phyloP scores from a whole-genome alignment of 2,329 filamentous ascomycete species.

The Pseudocercospora eumusae region DNA sequence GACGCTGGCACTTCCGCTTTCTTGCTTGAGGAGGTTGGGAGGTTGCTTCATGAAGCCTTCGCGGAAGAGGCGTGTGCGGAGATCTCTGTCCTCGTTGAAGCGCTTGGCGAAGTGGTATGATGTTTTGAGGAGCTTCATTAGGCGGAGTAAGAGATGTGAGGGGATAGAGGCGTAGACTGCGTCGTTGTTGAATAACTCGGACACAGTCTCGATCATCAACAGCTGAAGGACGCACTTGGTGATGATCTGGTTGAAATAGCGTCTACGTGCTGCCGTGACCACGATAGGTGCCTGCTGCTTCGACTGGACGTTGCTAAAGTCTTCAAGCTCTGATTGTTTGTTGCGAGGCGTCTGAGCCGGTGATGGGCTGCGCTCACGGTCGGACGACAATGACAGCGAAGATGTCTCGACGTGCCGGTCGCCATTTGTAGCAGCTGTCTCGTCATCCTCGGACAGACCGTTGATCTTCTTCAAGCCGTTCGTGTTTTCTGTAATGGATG shows the following conservation, averaged over 20 bases:
- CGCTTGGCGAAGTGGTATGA: slow-evolving; percentile 94
- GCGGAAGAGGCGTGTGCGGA: slow-evolving; percentile 90
- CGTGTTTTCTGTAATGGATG: slow-evolving; percentile 22
- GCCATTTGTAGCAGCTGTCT: slow-evolving; percentile 26
- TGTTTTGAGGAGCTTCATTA: slow-evolving; percentile 94
- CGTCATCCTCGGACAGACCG: slow-evolving; percentile 30
- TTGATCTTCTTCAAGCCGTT: slow-evolving; percentile 51
- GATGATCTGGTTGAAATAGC: slow-evolving; percentile 99
- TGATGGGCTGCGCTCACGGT: slow-evolving; percentile 22
- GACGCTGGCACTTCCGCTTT: slow-evolving; percentile 86
- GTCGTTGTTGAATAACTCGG: slow-evolving; percentile 97
- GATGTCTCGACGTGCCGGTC: slow-evolving; percentile 21
- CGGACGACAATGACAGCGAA: slow-evolving; percentile 25
- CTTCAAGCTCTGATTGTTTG: slow-evolving; percentile 64
- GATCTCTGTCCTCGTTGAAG: slow-evolving; percentile 96
- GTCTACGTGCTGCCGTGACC: slow-evolving; percentile 86
- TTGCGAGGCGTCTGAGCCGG: slow-evolving; percentile 19
- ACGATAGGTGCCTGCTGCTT: slow-evolving; percentile 86
- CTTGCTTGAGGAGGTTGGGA: slow-evolving; percentile 95
- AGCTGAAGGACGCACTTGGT: slow-evolving; percentile 96
- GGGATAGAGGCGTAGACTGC: slow-evolving; percentile 92
- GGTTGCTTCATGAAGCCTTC: slow-evolving; percentile 99
- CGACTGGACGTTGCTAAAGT: slow-evolving; percentile 70
- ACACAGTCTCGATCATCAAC: slow-evolving; percentile 99
- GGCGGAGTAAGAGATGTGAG: slow-evolving; percentile 78